A percentile compares a stretch with the other conserved stretches of the same genome.
phyloP scores from a whole-genome alignment of 1,284 basidiomycete species.

The Melanopsichium pennsylvanicum region DNA sequence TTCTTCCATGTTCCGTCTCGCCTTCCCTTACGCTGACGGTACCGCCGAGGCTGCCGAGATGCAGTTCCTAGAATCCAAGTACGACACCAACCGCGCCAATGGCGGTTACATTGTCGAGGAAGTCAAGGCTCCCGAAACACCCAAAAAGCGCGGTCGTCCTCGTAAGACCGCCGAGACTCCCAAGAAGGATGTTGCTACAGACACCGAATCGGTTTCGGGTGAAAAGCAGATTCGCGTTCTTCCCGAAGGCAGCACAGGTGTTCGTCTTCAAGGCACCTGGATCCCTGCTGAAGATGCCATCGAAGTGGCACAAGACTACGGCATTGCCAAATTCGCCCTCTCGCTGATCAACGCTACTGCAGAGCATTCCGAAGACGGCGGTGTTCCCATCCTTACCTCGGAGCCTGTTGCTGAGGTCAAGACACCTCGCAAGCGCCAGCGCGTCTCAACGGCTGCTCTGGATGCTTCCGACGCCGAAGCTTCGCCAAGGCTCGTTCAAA shows the following conservation, averaged over 20 bases:
- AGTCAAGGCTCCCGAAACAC: conserved; percentile 66
- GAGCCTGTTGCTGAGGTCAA: conserved; percentile 32
- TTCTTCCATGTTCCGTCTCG: conserved; percentile 97
- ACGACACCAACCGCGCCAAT: conserved; percentile 82
- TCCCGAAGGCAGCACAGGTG: conserved; percentile 60
- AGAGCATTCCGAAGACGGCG: conserved; percentile 70
- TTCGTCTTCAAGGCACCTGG: conserved; percentile 87
- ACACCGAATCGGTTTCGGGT: conserved; percentile 30
- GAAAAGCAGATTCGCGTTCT: conserved; percentile 41
- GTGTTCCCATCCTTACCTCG: conserved; percentile 50
- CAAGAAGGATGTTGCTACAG: conserved; percentile 30
- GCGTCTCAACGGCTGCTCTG: conserved; percentile 31
- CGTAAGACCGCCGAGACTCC: conserved; percentile 42
- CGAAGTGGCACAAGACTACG: conserved; percentile 73
- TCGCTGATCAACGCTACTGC: conserved; percentile 78
- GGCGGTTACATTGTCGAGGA: conserved; percentile 72
- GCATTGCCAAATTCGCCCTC: conserved; percentile 72
- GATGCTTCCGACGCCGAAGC: conserved; percentile 21
- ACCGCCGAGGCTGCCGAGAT: conserved; percentile 83
- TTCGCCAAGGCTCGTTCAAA: conserved; percentile 44
- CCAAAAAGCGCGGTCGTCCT: conserved; percentile 50
- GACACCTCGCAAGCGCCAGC: conserved; percentile 43
- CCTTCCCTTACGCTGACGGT: conserved; percentile 85
- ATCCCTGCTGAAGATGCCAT: conserved; percentile 78
- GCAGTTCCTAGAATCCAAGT: conserved; percentile 80